These are phyloP conservation scores for Naganishia sp. DNA, from an alignment of 1,284 basidiomycete species.

Conservation along the genomic window DNA sequence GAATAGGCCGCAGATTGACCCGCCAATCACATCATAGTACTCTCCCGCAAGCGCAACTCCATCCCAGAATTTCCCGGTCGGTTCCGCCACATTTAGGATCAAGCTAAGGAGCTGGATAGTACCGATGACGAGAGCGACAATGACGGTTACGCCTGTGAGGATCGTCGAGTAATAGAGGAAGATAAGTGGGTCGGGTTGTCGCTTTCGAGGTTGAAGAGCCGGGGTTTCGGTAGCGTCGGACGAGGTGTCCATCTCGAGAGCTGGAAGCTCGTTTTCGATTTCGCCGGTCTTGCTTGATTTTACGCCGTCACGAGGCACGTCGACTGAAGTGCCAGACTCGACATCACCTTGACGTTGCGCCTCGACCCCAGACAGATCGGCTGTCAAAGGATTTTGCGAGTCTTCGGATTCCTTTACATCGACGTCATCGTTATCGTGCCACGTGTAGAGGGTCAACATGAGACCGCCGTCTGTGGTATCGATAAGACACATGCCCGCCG, in stretches of 20 bases:
- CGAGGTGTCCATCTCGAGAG: not conserved
- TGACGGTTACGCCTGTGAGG: slow-evolving; percentile 28
- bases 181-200: slow-evolving; percentile 29
- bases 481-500: slow-evolving; percentile 31
- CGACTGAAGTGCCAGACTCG: not conserved
- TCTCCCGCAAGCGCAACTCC: slow-evolving; percentile 26
- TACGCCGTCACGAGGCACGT: not conserved
- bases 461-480: slow-evolving; percentile 29
- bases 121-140: slow-evolving; percentile 32
- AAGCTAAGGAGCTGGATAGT: slow-evolving; percentile 29
- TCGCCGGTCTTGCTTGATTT: slow-evolving; percentile 1
- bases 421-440: slow-evolving; percentile 29
- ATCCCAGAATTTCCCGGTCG: slow-evolving; percentile 31
- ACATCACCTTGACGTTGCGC: slow-evolving; percentile 5
- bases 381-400: not conserved
- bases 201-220: slow-evolving; percentile 11
- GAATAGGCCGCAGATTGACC: slow-evolving; percentile 29
- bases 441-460: slow-evolving; percentile 31
- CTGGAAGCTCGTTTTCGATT: not conserved
- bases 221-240: not conserved
- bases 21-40: slow-evolving; percentile 30
- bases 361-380: not conserved
- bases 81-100: slow-evolving; percentile 29
- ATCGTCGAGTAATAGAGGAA: slow-evolving; percentile 33
- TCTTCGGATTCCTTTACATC: not conserved